A percentile compares a stretch with the other conserved stretches of the same genome.
Evolutionary conservation across 345 rosid genomes (phyloP).

Genomic region (Sisymbrium altissimum): DNA sequence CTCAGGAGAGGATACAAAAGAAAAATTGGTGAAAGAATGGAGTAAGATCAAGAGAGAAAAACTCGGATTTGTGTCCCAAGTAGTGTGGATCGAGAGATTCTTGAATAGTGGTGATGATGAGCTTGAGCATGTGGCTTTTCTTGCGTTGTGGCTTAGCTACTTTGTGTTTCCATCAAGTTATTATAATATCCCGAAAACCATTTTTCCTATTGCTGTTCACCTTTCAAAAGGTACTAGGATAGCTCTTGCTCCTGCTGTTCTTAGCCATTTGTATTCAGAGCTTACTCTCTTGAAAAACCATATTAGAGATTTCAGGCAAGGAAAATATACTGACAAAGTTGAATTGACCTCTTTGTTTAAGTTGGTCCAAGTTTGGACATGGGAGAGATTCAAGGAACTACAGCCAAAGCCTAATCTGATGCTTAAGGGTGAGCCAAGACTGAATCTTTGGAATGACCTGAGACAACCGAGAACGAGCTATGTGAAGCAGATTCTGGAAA

Average conservation of each 20-base stretch:
- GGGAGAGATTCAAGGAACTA: slow-evolving; percentile 42
- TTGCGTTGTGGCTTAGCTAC: slow-evolving; percentile 36
- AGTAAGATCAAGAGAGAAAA: background rate
- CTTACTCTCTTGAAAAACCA: slow-evolving; percentile 25
- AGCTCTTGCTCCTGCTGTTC: slow-evolving; percentile 45
- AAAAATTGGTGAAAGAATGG: background rate
- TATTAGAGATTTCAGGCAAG: background rate
- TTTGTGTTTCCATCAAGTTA: slow-evolving; percentile 24
- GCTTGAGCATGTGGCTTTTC: slow-evolving; percentile 48
- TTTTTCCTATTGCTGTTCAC: slow-evolving; percentile 33
- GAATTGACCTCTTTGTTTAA: background rate
- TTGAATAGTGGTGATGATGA: slow-evolving; percentile 33
- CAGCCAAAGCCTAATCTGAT: slow-evolving; percentile 16
- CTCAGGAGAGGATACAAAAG: background rate
- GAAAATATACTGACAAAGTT: too few species aligned
- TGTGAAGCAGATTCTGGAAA: slow-evolving; percentile 19
- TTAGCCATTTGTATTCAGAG: slow-evolving; percentile 44
- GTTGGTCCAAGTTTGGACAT: slow-evolving; percentile 48
- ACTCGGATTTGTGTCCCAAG: background rate
- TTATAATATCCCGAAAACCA: background rate
- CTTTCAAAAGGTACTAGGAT: slow-evolving; percentile 40
- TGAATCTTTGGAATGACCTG: slow-evolving; percentile 32
- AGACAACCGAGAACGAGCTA: background rate
- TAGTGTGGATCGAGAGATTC: slow-evolving; percentile 35
- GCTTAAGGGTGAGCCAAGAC: slow-evolving; percentile 33